phyloP scores from a whole-genome alignment of 345 rosid genomes.

The Lepidium didymum region DNA sequence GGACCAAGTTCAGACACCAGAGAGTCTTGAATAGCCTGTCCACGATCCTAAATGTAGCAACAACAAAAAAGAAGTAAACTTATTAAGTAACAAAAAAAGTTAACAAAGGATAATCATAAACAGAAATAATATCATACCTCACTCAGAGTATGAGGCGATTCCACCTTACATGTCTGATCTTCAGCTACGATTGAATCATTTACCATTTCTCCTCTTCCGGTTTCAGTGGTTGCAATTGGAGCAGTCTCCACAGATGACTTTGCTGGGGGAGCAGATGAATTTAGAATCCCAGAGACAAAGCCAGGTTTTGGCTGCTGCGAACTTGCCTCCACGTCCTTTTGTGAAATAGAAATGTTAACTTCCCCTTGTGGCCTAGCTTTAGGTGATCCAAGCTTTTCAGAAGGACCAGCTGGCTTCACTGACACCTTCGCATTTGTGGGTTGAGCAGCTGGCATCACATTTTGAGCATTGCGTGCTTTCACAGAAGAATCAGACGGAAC shows the following conservation, averaged over 20 bases:
- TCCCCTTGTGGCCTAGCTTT: conserved; percentile 35
- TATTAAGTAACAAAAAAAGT: background rate
- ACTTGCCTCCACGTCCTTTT: conserved; percentile 31
- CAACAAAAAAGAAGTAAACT: background rate
- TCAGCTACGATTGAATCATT: conserved; percentile 48
- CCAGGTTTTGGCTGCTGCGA: conserved; percentile 31
- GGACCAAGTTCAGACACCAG: conserved; percentile 28
- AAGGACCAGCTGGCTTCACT: conserved; percentile 40
- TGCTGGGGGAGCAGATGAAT: conserved; percentile 19
- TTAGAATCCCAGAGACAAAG: conserved; percentile 27
- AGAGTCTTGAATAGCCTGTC: conserved; percentile 14
- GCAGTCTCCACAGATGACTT: conserved; percentile 27
- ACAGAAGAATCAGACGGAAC: conserved; percentile 35
- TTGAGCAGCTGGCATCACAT: conserved; percentile 29
- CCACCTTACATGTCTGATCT: conserved; percentile 43
- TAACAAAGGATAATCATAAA: background rate
- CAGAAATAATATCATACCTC: conserved; percentile 38
- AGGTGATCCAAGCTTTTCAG: conserved; percentile 43
- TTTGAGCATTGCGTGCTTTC: conserved; percentile 36
- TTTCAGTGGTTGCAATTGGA: conserved; percentile 30
- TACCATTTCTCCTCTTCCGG: conserved; percentile 32
- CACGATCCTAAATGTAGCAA: conserved; percentile 7
- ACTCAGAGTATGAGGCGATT: conserved; percentile 26
- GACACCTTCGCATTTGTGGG: conserved; percentile 43
- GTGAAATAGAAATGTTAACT: conserved; percentile 25